Conservation (phyloP, 352 stramenopile genomes). For the Phytophthora crassamura region DNA sequence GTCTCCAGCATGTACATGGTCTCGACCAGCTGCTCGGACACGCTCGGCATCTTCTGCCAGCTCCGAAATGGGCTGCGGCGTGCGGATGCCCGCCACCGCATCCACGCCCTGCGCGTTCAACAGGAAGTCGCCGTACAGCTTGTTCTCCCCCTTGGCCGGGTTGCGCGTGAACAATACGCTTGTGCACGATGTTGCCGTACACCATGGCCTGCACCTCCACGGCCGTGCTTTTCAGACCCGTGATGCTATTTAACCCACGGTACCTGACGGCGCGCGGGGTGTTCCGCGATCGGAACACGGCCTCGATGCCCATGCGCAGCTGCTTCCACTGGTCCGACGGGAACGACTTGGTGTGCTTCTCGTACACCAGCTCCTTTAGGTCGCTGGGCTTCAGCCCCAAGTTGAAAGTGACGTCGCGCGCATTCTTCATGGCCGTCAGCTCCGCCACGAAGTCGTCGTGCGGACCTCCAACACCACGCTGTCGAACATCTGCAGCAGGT, state of each 20-base stretch:
- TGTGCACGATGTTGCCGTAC: slow-evolving; percentile 2
- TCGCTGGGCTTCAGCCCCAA: slow-evolving; percentile 25
- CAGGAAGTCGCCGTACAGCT: slow-evolving; percentile 13
- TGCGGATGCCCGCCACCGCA: slow-evolving; percentile 11
- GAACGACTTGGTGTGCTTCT: slow-evolving; percentile 2
- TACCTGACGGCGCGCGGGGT: slow-evolving; percentile 13
- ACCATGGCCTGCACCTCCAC: slow-evolving; percentile 13
- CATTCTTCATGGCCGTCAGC: slow-evolving; percentile 32
- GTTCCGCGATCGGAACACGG: slow-evolving; percentile 16
- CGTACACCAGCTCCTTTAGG: slow-evolving; percentile 15
- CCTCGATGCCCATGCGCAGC: slow-evolving; percentile 14
- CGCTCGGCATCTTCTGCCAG: slow-evolving; percentile 3
- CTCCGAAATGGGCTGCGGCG: too few relatives aligned
- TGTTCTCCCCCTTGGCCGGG: slow-evolving; percentile 5
- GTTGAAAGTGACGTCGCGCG: slow-evolving; percentile 29
- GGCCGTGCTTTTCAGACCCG: slow-evolving; percentile 9
- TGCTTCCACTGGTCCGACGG: slow-evolving; percentile 8
- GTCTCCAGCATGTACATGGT: slow-evolving; percentile 15
- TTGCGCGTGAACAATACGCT: slow-evolving; percentile 8
- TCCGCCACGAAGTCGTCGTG: slow-evolving; percentile 37
- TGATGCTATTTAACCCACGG: slow-evolving; percentile 14
- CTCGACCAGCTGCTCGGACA: too few relatives aligned
- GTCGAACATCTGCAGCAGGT: slow-evolving; percentile 36
- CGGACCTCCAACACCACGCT: slow-evolving; percentile 36
- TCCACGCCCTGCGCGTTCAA: slow-evolving; percentile 10